Conservation (phyloP, 768 basidiomycete species). For the Rhodotorula diobovata region DNA sequence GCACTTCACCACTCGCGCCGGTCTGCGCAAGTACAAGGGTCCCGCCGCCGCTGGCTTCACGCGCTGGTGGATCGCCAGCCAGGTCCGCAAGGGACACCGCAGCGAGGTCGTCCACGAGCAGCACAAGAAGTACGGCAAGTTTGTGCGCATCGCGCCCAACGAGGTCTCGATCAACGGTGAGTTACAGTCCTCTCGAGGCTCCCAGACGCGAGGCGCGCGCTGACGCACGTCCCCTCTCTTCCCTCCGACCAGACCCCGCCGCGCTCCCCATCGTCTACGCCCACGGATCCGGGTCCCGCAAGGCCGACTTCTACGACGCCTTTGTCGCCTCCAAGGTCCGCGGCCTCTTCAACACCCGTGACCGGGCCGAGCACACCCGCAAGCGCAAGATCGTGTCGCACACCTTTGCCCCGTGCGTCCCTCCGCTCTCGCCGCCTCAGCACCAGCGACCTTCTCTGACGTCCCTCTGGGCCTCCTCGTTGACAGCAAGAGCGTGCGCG, state of each 20-base stretch:
- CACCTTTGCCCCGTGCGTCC: slow-evolving; percentile 34
- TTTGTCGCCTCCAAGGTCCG: slow-evolving; percentile 63
- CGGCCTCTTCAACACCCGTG: slow-evolving; percentile 45
- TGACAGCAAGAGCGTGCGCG: slow-evolving; percentile 74
- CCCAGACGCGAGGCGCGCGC: no score
- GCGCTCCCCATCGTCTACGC: slow-evolving; percentile 72
- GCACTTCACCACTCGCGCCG: slow-evolving; percentile 58
- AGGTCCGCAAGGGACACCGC: slow-evolving; percentile 65
- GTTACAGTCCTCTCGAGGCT: background rate
- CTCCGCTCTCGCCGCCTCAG: background rate
- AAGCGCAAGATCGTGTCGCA: slow-evolving; percentile 82
- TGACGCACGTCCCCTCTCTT: no score
- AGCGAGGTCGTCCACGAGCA: slow-evolving; percentile 68
- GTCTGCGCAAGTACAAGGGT: slow-evolving; percentile 63
- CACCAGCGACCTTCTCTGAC: background rate
- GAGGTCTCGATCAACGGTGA: slow-evolving; percentile 55
- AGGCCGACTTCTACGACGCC: slow-evolving; percentile 65
- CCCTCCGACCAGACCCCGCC: slow-evolving; percentile 57
- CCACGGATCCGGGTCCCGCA: slow-evolving; percentile 76
- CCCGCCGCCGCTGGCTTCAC: slow-evolving; percentile 68
- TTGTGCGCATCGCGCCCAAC: slow-evolving; percentile 36
- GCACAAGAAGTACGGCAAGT: slow-evolving; percentile 62
- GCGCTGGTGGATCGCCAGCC: slow-evolving; percentile 67
- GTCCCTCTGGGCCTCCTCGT: slow-evolving; percentile 44
- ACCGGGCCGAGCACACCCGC: slow-evolving; percentile 62